A percentile compares a stretch with the other conserved stretches of the same genome.
phyloP scores from a whole-genome alignment of 305 asterid genomes.

The Fraxinus dipetala region DNA sequence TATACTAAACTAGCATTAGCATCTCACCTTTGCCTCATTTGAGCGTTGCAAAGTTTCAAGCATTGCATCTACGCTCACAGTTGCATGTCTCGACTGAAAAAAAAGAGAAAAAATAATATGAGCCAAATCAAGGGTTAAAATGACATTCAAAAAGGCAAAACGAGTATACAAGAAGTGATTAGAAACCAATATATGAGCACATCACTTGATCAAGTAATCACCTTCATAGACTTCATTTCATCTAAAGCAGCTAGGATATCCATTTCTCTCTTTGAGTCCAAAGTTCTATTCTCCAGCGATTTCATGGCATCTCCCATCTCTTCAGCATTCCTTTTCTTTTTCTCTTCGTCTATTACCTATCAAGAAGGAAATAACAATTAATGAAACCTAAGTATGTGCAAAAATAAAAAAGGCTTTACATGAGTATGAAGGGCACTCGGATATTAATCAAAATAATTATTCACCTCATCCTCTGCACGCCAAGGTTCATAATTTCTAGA shows the following conservation, averaged over 20 bases:
- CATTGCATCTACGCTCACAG: conserved; percentile 84
- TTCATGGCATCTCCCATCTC: conserved; percentile 99
- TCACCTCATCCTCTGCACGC: conserved; percentile 88
- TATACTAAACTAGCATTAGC: no score
- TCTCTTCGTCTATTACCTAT: conserved; percentile 60
- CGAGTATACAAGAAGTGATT: not conserved
- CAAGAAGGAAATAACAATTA: conserved; percentile 8
- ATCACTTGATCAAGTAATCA: conserved; percentile 20
- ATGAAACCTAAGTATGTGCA: not conserved
- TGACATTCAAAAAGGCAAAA: not conserved
- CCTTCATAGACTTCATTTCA: conserved; percentile 94
- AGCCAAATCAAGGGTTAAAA: not conserved
- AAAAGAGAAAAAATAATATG: not conserved
- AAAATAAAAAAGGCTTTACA: not conserved
- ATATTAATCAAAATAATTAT: not conserved
- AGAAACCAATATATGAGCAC: conserved; percentile 8
- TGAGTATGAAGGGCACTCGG: not conserved
- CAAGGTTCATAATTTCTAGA: conserved; percentile 85
- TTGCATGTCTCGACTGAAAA: conserved; percentile 78
- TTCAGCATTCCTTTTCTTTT: conserved; percentile 63
- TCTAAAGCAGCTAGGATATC: conserved; percentile 87
- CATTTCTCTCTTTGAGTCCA: conserved; percentile 90
- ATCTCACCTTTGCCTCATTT: conserved; percentile 54
- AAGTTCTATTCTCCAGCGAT: conserved; percentile 80
- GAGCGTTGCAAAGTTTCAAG: conserved; percentile 69